A percentile compares a stretch with the other conserved stretches of the same genome.
Evolutionary conservation across 345 rosid genomes (phyloP).

Genomic region (Syzygium jambos): DNA sequence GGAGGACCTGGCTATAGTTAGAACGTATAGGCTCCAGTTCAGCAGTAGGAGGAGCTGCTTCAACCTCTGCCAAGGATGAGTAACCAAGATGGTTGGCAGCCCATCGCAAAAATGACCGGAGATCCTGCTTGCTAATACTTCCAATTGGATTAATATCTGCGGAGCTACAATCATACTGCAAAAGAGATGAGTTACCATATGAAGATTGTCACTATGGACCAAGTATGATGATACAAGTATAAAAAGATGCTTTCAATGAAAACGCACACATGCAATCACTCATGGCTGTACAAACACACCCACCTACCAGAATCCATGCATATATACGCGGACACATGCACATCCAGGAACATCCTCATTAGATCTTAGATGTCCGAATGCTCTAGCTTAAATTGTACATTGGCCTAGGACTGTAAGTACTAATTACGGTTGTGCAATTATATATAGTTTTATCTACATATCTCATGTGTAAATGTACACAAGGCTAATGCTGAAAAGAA

Average conservation of each 20-base stretch:
- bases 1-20: slow-evolving; percentile 72
- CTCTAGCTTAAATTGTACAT: not conserved
- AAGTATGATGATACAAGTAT: not conserved
- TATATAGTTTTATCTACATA: not conserved
- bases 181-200: not conserved
- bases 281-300: not conserved
- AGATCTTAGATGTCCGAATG: not conserved
- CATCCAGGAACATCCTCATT: not conserved
- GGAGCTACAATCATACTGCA: slow-evolving; percentile 94
- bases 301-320: not conserved
- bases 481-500: not conserved
- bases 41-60: slow-evolving; percentile 99
- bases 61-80: slow-evolving; percentile 77
- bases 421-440: not conserved
- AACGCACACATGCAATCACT: not conserved
- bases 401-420: not conserved
- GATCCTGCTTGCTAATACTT: slow-evolving; percentile 83
- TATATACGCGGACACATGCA: not conserved
- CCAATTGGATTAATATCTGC: slow-evolving; percentile 98
- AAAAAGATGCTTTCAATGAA: not conserved
- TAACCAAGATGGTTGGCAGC: slow-evolving; percentile 84
- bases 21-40: slow-evolving; percentile 92
- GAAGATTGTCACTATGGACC: not conserved
- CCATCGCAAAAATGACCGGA: slow-evolving; percentile 77
- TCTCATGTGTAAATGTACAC: not conserved